These are phyloP conservation scores for Blastobotrys apis DNA, from an alignment of 1,139 yeast species.

Conservation along the genomic window DNA sequence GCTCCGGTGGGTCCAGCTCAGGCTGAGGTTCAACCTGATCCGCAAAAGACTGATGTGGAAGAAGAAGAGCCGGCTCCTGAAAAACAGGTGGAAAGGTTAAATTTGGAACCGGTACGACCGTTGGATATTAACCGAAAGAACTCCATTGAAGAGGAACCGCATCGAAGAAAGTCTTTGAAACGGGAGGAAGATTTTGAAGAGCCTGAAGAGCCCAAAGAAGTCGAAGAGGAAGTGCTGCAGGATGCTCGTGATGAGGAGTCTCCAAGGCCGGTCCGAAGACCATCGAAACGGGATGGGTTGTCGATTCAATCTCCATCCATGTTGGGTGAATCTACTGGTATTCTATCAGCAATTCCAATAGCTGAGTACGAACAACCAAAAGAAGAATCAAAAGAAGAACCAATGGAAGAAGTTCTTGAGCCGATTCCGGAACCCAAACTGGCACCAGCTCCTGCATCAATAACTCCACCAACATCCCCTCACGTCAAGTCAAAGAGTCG, in stretches of 20 bases:
- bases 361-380: not conserved
- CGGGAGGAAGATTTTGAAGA: not conserved
- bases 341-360: not conserved
- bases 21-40: not conserved
- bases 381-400: not conserved
- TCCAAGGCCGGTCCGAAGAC: not conserved
- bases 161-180: not conserved
- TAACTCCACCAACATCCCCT: not conserved
- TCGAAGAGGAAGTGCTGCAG: not conserved
- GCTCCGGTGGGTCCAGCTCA: not conserved
- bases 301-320: not conserved
- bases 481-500: slow-evolving; percentile 13
- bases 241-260: not conserved
- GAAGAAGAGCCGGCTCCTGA: not conserved
- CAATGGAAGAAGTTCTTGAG: not conserved
- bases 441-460: too few relatives aligned
- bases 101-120: slow-evolving; percentile 4
- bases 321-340: not conserved
- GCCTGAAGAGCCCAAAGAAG: too few relatives aligned
- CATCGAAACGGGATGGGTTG: slow-evolving; percentile 3
- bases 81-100: not conserved
- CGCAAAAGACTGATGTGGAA: not conserved
- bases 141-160: not conserved
- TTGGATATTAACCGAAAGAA: not conserved
- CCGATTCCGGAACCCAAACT: too few relatives aligned